phyloP scores from a whole-genome alignment of 805 yeast genomes.

The Candida argentea region DNA sequence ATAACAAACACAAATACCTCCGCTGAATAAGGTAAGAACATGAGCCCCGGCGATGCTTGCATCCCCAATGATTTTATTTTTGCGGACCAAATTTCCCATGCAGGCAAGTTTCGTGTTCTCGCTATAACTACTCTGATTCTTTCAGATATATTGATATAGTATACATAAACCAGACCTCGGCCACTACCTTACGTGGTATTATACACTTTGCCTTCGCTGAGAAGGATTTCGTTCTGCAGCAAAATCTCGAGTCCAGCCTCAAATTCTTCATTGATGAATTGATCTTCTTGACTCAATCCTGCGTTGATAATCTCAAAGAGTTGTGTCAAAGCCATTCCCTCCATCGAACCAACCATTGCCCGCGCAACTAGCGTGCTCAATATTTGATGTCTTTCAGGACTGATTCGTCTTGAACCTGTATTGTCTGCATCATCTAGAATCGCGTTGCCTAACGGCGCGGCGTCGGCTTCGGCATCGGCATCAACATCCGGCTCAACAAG shows the following conservation, averaged over 20 bases:
- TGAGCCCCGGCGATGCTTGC: too few relatives aligned
- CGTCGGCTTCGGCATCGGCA: slow-evolving; percentile 11
- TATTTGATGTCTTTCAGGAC: too few relatives aligned
- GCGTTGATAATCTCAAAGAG: slow-evolving; percentile 23
- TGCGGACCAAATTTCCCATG: too few relatives aligned
- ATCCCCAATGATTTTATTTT: too few relatives aligned
- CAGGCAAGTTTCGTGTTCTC: too few relatives aligned
- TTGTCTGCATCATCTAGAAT: slow-evolving; percentile 23
- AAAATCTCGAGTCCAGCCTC: slow-evolving; percentile 20
- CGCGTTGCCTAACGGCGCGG: slow-evolving; percentile 14
- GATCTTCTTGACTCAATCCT: slow-evolving; percentile 29
- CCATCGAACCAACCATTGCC: too few relatives aligned
- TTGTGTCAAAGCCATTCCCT: too few relatives aligned
- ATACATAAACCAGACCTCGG: not conserved
- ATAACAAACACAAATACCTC: too few relatives aligned
- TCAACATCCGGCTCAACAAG: slow-evolving; percentile 16
- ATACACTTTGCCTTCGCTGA: slow-evolving; percentile 31
- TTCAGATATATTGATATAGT: slow-evolving; percentile 1
- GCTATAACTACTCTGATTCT: too few relatives aligned
- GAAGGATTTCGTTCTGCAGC: slow-evolving; percentile 27
- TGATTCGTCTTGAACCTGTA: slow-evolving; percentile 6
- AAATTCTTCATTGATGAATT: slow-evolving; percentile 21
- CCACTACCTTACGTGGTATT: slow-evolving; percentile 19
- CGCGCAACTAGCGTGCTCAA: slow-evolving; percentile 2
- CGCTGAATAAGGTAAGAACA: too few relatives aligned